These are phyloP conservation scores for Dentiscutata heterogama DNA, from an alignment of 371 early-diverging fungal species.

Conservation along the genomic window DNA sequence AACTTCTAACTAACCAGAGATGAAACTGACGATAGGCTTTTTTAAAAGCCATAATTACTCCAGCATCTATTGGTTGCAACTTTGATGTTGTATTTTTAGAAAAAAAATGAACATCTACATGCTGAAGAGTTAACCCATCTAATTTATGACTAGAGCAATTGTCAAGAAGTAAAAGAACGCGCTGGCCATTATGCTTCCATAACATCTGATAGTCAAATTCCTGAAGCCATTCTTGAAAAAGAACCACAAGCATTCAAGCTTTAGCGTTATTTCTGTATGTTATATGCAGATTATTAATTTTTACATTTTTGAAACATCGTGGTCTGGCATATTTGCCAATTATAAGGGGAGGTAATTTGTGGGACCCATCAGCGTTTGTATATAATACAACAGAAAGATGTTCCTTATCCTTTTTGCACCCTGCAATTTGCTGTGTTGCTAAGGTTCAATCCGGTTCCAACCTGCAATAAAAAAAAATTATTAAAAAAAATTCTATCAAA, in stretches of 20 bases:
- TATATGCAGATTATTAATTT: conserved; percentile 27
- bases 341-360: conserved; percentile 37
- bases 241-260: conserved; percentile 35
- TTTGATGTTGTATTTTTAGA: conserved; percentile 50
- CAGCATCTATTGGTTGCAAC: conserved; percentile 50
- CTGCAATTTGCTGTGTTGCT: neutral
- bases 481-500: neutral
- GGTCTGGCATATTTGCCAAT: conserved; percentile 41
- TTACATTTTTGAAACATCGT: conserved; percentile 30
- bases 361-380: conserved; percentile 41
- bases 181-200: conserved; percentile 30
- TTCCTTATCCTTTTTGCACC: conserved; percentile 38
- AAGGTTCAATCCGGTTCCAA: conserved; percentile 4
- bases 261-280: conserved; percentile 39
- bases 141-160: conserved; percentile 45
- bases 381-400: conserved; percentile 33
- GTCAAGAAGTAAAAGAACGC: conserved; percentile 46
- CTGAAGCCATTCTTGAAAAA: conserved; percentile 45
- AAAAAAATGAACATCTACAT: conserved; percentile 44
- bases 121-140: conserved; percentile 27
- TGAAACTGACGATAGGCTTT: conserved; percentile 40
- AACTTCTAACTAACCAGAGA: neutral
- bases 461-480: neutral
- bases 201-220: conserved; percentile 15
- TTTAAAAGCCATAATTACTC: conserved; percentile 49